A percentile compares a stretch with the other conserved stretches of the same genome.
These are phyloP conservation scores for Typha latifolia DNA, from an alignment of 176 grass and related monocot genomes.

Conservation along the genomic window DNA sequence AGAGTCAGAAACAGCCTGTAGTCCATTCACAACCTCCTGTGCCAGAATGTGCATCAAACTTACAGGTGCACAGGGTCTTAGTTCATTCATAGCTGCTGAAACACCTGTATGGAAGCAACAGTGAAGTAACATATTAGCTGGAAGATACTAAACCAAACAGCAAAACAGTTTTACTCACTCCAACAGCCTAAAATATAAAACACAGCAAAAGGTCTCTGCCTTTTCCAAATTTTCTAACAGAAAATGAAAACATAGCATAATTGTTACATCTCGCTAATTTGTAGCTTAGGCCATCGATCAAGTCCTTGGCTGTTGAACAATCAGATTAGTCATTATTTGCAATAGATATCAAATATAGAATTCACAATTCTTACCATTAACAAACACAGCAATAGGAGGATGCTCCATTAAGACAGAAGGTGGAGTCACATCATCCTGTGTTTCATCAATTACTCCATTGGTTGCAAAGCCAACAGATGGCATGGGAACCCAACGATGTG, in stretches of 20 bases:
- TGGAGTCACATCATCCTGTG: slow-evolving; percentile 66
- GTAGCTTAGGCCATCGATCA: too few species aligned
- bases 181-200: too few species aligned
- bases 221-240: too few species aligned
- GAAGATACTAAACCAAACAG: not conserved
- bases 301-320: not conserved
- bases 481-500: slow-evolving; percentile 91
- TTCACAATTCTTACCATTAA: slow-evolving; percentile 54
- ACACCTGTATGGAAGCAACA: slow-evolving; percentile 55
- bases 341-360: not conserved
- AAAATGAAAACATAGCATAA: too few species aligned
- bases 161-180: too few species aligned
- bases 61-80: slow-evolving; percentile 78
- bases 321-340: not conserved
- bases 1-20: slow-evolving; percentile 83
- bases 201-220: too few species aligned
- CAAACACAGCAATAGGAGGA: slow-evolving; percentile 93
- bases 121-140: slow-evolving; percentile 11
- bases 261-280: too few species aligned
- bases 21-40: slow-evolving; percentile 74
- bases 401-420: slow-evolving; percentile 98
- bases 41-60: slow-evolving; percentile 74
- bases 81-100: slow-evolving; percentile 88
- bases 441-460: slow-evolving; percentile 77
- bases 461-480: slow-evolving; percentile 92